Evolutionary conservation across 2,329 filamentous ascomycete species (phyloP).

Genomic region (Colletotrichum abscissum): DNA sequence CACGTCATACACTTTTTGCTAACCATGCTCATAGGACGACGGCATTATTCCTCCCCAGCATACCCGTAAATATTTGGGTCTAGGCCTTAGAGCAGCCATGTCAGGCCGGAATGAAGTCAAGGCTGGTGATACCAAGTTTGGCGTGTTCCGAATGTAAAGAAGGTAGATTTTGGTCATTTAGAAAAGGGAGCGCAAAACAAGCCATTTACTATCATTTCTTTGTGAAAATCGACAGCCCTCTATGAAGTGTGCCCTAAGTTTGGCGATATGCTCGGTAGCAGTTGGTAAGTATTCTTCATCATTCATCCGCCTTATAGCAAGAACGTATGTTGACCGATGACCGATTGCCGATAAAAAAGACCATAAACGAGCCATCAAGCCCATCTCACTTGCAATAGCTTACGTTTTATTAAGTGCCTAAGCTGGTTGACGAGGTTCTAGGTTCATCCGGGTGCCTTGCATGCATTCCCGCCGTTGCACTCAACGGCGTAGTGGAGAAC

Average conservation of each 20-base stretch:
- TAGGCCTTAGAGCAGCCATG: slow-evolving; percentile 79
- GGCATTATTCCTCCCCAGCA: slow-evolving; percentile 84
- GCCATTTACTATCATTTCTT: not conserved
- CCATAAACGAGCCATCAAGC: not conserved
- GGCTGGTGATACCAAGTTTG: slow-evolving; percentile 76
- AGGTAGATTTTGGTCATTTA: not conserved
- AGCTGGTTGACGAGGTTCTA: not conserved
- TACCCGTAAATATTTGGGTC: slow-evolving; percentile 76
- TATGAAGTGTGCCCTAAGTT: not conserved
- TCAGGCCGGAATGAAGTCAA: slow-evolving; percentile 73
- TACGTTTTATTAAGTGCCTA: not conserved
- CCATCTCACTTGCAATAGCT: not conserved
- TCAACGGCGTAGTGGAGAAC: not conserved
- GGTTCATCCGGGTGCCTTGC: not conserved
- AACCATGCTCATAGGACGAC: slow-evolving; percentile 66
- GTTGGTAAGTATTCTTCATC: not conserved
- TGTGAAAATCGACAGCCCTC: not conserved
- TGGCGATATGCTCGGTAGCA: not conserved
- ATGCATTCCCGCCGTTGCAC: not conserved
- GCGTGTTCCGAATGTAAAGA: slow-evolving; percentile 83
- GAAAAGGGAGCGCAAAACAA: not conserved
- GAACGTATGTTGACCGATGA: not conserved
- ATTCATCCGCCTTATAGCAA: not conserved
- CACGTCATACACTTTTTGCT: slow-evolving; percentile 31
- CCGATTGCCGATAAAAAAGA: not conserved